phyloP scores from a whole-genome alignment of 306 rosid species.

The Ormosia semicastrata region DNA sequence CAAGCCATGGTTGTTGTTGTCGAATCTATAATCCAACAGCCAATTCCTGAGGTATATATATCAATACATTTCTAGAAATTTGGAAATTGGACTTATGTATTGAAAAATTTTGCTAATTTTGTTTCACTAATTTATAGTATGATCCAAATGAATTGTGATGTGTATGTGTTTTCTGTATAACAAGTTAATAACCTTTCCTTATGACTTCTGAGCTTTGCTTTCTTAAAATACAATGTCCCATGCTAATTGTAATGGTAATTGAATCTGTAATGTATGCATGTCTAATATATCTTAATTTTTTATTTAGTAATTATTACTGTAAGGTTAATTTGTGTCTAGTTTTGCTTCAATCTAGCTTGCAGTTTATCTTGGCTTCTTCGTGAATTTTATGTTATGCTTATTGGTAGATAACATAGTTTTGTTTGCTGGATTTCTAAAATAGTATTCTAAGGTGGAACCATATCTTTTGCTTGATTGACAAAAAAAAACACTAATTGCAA shows the following conservation, averaged over 20 bases:
- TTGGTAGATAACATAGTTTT: not conserved
- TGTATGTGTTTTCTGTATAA: constrained; percentile 4
- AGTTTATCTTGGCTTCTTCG: not conserved
- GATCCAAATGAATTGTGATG: not conserved
- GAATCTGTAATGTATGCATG: not conserved
- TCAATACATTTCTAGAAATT: not conserved
- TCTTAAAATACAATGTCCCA: not conserved
- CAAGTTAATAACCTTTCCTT: not conserved
- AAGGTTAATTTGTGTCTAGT: not conserved
- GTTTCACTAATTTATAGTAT: not conserved
- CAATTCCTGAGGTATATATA: constrained; percentile 64
- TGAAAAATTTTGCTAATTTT: constrained; percentile 17
- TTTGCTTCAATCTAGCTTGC: not conserved
- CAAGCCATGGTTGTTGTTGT: constrained; percentile 92
- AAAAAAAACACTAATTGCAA: not conserved
- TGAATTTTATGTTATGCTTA: not conserved
- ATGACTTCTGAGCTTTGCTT: not conserved
- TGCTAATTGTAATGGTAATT: not conserved
- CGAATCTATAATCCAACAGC: constrained; percentile 79
- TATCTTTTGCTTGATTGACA: not conserved
- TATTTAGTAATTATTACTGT: not conserved
- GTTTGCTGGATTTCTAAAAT: constrained; percentile 11
- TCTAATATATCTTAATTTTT: not conserved
- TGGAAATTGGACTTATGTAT: constrained; percentile 1
- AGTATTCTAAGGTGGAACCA: not conserved